Evolutionary conservation across 2,329 filamentous ascomycete genomes (phyloP), one percentile per base, ranked within the genome.

Genomic region (Colletotrichum ledebouriae): DNA sequence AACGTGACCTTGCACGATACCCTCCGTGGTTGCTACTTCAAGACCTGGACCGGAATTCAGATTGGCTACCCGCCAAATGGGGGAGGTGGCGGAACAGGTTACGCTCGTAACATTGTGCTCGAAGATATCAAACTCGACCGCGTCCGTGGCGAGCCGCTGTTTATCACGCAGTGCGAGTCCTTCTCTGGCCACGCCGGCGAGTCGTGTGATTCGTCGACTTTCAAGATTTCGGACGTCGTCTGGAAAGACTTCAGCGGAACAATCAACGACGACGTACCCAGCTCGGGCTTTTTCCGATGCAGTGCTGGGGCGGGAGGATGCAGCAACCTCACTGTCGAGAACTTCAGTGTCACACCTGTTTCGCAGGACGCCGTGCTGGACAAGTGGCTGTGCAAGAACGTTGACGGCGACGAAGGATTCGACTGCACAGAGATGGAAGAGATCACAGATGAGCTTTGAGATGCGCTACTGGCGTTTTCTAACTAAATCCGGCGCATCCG

Each of bases 1-100:
- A 85, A 87, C 71, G 79, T 87, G 37, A 78, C 77, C 2, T 81
- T 82, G 59, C 71, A 79, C 55, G 79, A 84, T 65, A 86, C 83
- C 4, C 72, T 80, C 1, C 82, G 86, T 69, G 83, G 79, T 1
- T 80, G 79, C n/a, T 86, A 87, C 71, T 74, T 89, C 67, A 89
- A 89, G 77, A 89, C 86, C 0, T 89, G 87, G 87, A 86, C 85
- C 0, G 85, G 84, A 17, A 75, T 83, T 10, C 79, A 80, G 41
- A 79, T 79, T 33, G 83, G 85, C 17, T 84, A 82, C 58, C 85
- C 85, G 1, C 86, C 86, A 1, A 89, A 90, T 70, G 86, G 87
- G 15, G 87, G 86, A 2, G 86, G 86, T 11, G 87, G 85, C 15
- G 87, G 87, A 3, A 72, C 83, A 0, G 86, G 86, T 10, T 80